Percentiles rank a stretch among this genome's conserved stretches.
phyloP scores from a whole-genome alignment of 73 alveolate genomes.

The Blepharisma japonicum region DNA sequence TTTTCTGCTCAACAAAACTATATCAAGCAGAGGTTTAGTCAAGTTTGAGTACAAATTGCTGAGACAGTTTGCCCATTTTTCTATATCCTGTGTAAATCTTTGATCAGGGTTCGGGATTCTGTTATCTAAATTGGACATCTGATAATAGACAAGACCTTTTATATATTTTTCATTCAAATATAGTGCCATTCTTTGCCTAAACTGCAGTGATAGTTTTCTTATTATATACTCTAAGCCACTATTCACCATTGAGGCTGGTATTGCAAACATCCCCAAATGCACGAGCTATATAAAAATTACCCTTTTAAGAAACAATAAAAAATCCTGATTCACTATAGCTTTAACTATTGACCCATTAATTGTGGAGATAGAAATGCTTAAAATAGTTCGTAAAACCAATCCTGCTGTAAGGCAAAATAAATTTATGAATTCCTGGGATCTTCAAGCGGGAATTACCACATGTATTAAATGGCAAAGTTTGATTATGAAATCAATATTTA shows the following conservation, averaged over 20 bases:
- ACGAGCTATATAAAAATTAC: slow-evolving; percentile 5
- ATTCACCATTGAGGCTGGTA: slow-evolving; percentile 88
- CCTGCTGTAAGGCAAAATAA: background rate
- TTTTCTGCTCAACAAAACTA: slow-evolving; percentile 76
- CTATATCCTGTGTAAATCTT: slow-evolving; percentile 82
- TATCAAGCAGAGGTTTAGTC: slow-evolving; percentile 87
- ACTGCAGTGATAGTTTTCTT: slow-evolving; percentile 64
- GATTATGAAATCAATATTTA: no score
- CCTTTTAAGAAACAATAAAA: background rate
- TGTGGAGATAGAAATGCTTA: background rate
- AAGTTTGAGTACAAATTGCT: slow-evolving; percentile 70
- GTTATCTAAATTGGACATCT: slow-evolving; percentile 69
- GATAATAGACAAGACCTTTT: slow-evolving; percentile 76
- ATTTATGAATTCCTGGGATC: background rate
- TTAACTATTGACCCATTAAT: slow-evolving; percentile 5
- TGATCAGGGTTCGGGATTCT: slow-evolving; percentile 84
- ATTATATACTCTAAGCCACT: slow-evolving; percentile 68
- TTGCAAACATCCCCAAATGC: slow-evolving; percentile 47
- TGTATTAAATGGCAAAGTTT: no score
- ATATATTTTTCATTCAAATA: slow-evolving; percentile 71
- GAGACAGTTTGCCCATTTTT: slow-evolving; percentile 82
- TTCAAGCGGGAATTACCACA: background rate
- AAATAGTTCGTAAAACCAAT: background rate
- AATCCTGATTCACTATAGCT: background rate
- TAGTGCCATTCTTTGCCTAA: slow-evolving; percentile 70